Percentiles rank a stretch among this genome's conserved stretches.
Conservation (phyloP, 2,329 filamentous ascomycete species). For the Fusarium falciforme region DNA sequence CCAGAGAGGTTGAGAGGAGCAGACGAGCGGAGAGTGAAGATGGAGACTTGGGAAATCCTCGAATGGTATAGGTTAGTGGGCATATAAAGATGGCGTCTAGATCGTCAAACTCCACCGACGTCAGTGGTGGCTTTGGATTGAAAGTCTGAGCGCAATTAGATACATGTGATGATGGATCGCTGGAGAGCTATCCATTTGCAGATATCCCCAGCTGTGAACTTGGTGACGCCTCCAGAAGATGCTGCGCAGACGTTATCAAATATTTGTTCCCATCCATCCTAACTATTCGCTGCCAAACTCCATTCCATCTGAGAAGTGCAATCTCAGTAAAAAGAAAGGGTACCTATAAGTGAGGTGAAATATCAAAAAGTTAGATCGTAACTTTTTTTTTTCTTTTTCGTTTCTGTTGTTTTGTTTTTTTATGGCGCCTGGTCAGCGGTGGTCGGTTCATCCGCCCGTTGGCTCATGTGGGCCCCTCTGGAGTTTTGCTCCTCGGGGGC, state of each 20-base stretch:
- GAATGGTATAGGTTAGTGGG: not conserved
- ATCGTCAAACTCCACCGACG: not conserved
- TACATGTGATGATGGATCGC: not conserved
- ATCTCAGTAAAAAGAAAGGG: not conserved
- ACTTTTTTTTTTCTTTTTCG: not conserved
- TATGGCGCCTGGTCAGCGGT: not conserved
- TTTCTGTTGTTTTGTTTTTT: not conserved
- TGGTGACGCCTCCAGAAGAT: not conserved
- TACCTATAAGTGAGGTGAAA: not conserved
- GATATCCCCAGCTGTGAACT: not conserved
- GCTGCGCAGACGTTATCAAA: fast-evolving
- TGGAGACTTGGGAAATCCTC: not conserved
- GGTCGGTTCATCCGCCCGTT: not conserved
- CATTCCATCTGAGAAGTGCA: too few species aligned
- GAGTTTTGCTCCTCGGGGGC: not conserved
- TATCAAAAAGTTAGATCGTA: not conserved
- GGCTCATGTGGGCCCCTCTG: not conserved
- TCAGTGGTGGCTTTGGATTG: not conserved
- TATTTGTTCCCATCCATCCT: not conserved
- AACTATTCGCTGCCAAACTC: not conserved
- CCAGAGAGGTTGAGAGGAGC: not conserved
- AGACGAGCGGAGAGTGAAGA: not conserved
- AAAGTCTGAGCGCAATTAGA: not conserved
- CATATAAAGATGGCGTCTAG: not conserved
- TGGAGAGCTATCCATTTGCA: not conserved